Evolutionary conservation across 108 stramenopile genomes (phyloP).

Genomic region (Skeletonema costatum): DNA sequence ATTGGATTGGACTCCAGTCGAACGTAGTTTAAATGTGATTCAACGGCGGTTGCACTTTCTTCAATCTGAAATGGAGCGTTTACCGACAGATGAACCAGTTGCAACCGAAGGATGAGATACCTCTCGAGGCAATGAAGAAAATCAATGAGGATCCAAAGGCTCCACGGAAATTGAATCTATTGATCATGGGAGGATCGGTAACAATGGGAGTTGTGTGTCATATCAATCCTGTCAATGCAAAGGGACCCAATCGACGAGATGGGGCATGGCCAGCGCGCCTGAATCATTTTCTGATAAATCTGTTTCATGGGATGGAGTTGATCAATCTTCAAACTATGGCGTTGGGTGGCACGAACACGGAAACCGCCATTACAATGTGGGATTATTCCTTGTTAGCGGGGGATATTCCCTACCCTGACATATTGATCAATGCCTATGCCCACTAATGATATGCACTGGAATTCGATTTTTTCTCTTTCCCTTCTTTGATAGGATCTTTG

Average conservation of each 20-base stretch:
- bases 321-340: slow-evolving; percentile 64
- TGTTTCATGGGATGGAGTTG: slow-evolving; percentile 33
- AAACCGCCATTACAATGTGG: slow-evolving; percentile 65
- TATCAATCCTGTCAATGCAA: slow-evolving; percentile 37
- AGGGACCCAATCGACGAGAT: slow-evolving; percentile 47
- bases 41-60: slow-evolving; percentile 19
- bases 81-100: slow-evolving; percentile 10
- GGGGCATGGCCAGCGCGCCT: slow-evolving; percentile 75
- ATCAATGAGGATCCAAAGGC: slow-evolving; percentile 28
- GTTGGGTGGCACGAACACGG: slow-evolving; percentile 82
- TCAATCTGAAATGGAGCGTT: not conserved
- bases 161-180: slow-evolving; percentile 67
- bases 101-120: not conserved
- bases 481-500: no score
- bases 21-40: slow-evolving; percentile 22
- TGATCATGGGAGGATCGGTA: slow-evolving; percentile 81
- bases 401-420: slow-evolving; percentile 69
- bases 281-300: slow-evolving; percentile 17
- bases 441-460: slow-evolving; percentile 85
- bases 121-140: slow-evolving; percentile 13
- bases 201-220: slow-evolving; percentile 76
- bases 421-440: slow-evolving; percentile 82
- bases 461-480: no score
- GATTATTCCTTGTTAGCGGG: slow-evolving; percentile 72
- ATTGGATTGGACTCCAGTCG: slow-evolving; percentile 43